Base-by-base conservation (phyloP, 2,329 filamentous ascomycete genomes). In the Verticillium alfalfae region DNA sequence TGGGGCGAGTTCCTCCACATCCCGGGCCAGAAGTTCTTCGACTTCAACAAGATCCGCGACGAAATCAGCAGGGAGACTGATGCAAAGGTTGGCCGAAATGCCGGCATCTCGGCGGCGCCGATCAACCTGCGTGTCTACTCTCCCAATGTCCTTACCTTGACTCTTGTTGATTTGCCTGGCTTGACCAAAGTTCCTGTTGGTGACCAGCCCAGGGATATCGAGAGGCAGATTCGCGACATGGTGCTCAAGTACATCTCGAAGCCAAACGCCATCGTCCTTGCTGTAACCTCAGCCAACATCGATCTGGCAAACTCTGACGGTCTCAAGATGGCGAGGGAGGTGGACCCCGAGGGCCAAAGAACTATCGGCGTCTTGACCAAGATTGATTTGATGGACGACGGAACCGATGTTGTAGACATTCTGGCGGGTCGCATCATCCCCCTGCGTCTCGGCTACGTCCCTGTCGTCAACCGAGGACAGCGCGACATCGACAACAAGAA, bases 1-100 rank as follows among this genome's bases (percentile, higher is more conserved):
- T 99, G 96, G 92, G 95, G 94, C 81, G 95, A 99, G 82, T 99
- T 99, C 78, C 83, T 99, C 66, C 95, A 99, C 77, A 91, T 99
- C 66, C 94, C 95, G 22, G 95, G 93, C 70, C 92, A 98, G 79
- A 98, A 98, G 79, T 98, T 96, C 81, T 88, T 88, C 79, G 95
- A 99, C 80, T 99, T 99, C 81, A 91, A 93, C 82, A 97, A 97
- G 83, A 97, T 99, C 71, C 88, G 95, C 70, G 95, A 98, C 62
- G 95, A 99, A 81, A 99, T 99, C 74, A 90, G 94, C 68, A 89
- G 92, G 71, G 95, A 99, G 81, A 99, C 95, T 54, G 93, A 97
- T 72, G 88, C 91, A 69, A 98, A 99, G 82, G 96, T 96, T 68
- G 95, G 95, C 67, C 89, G 89, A 75, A 99, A 99, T 82, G 91